Conservation (phyloP, 371 early-diverging fungal genomes). For the Rhizopus arrhizus region DNA sequence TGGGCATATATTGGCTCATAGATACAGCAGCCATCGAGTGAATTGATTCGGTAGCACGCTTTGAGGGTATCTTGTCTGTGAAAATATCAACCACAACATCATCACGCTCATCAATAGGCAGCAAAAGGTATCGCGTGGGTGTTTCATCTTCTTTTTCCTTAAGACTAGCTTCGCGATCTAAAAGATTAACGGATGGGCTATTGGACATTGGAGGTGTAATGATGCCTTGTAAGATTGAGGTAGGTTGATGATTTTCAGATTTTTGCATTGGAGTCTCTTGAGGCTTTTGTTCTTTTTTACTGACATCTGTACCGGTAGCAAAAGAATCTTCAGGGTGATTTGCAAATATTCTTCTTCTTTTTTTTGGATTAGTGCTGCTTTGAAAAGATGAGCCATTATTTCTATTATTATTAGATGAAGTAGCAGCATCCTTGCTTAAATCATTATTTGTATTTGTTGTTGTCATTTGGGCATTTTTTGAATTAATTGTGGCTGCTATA, state of each 20-base stretch:
- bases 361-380: not conserved
- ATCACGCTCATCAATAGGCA: conserved; percentile 22
- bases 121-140: not conserved
- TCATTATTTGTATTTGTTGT: too few species aligned
- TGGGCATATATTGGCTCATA: too few species aligned
- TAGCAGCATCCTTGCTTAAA: too few species aligned
- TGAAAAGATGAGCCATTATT: not conserved
- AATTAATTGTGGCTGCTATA: too few species aligned
- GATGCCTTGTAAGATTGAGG: not conserved
- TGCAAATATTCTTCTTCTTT: conserved; percentile 1
- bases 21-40: too few species aligned
- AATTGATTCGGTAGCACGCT: too few species aligned
- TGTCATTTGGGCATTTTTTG: too few species aligned
- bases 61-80: not conserved
- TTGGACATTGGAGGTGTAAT: not conserved
- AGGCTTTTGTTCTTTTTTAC: not conserved
- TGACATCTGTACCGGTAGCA: not conserved
- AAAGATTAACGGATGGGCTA: not conserved
- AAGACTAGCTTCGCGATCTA: too few species aligned
- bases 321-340: not conserved
- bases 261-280: not conserved
- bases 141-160: too few species aligned
- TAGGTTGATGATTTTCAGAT: too few species aligned
- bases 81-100: conserved; percentile 22
- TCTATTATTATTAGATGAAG: too few species aligned